Evolutionary conservation across 1,139 yeast genomes (phyloP), one percentile per base, ranked within the genome.

Genomic region (Suhomyces coccinellae): DNA sequence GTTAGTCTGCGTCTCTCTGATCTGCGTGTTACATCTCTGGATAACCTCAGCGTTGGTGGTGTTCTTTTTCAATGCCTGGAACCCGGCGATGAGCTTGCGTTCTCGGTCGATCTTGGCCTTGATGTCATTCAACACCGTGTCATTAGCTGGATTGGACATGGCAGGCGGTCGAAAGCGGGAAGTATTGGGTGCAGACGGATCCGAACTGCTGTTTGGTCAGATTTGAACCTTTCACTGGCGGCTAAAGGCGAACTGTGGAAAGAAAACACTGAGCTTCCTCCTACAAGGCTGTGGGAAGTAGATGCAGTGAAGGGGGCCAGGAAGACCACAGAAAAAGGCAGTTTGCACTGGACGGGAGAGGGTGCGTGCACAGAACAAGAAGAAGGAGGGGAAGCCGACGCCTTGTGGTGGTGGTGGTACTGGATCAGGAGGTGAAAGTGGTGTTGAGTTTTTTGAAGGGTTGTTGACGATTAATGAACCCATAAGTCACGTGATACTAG

Each of bases 1-100:
- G 66, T 91, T 91, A 52, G 88, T 83, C 59, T 89, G 91, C 2
- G 97, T 91, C 58, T 93, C 98, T 51, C 95, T 75, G 55, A 93
- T 90, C 58, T 85, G 89, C 31, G 91, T 83, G 65, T 89, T 91
- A 71, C 98, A 91, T 62, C 87, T 82, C 61, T 89, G 96, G 56
- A 91, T 90, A 40, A 91, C 97, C 52, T 80, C 82, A 16, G 85
- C 74, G 65, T 93, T 93, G 52, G 74, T 67, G 16, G 98, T 88
- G 52, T 82, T 83, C 61, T 82, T 83, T 62, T 88, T 85, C 67
- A 93, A 73, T 49, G 85, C 78, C 49, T 85, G 83, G 49, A 95
- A 93, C 44, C 97, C 98, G 53, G 83, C 85, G 43, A 91, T 89
- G 65, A 91, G 84, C 61, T 87, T 90, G 59, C 77, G 76, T 66